Evolutionary conservation across 257 asterid species (phyloP).

Genomic region (Solanum sejunctum): DNA sequence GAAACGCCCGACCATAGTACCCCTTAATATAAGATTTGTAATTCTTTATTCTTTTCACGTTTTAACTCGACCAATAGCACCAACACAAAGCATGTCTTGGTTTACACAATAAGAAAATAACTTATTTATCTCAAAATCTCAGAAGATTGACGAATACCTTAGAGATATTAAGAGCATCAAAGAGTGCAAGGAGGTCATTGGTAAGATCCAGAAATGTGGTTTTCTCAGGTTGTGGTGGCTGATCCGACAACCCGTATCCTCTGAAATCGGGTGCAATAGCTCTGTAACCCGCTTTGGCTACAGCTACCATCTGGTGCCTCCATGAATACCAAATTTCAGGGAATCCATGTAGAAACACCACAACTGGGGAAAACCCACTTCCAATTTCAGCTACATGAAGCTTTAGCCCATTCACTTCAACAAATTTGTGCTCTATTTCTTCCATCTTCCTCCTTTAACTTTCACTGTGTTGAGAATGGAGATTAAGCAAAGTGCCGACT

Average conservation of each 20-base stretch:
- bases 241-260: conserved; percentile 54
- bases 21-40: too few relatives aligned
- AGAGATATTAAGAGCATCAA: conserved; percentile 31
- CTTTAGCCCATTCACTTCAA: conserved; percentile 25
- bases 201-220: conserved; percentile 20
- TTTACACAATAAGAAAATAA: too few relatives aligned
- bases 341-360: conserved; percentile 39
- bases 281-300: conserved; percentile 33
- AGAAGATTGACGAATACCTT: neutral
- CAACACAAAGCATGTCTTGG: too few relatives aligned
- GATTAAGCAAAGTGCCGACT: neutral
- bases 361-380: conserved; percentile 13
- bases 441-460: conserved; percentile 7
- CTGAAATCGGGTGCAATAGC: conserved; percentile 52
- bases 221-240: conserved; percentile 34
- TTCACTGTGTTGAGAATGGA: neutral
- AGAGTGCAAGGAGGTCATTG: conserved; percentile 28
- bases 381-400: conserved; percentile 45
- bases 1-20: too few relatives aligned
- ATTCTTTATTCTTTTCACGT: too few relatives aligned
- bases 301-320: conserved; percentile 39
- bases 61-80: too few relatives aligned
- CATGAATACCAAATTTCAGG: conserved; percentile 49
- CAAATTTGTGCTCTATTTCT: conserved; percentile 23
- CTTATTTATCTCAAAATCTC: neutral